A percentile compares a stretch with the other conserved stretches of the same genome.
Evolutionary conservation across 768 basidiomycete species (phyloP).

Genomic region (Rhizopogon vulgaris): DNA sequence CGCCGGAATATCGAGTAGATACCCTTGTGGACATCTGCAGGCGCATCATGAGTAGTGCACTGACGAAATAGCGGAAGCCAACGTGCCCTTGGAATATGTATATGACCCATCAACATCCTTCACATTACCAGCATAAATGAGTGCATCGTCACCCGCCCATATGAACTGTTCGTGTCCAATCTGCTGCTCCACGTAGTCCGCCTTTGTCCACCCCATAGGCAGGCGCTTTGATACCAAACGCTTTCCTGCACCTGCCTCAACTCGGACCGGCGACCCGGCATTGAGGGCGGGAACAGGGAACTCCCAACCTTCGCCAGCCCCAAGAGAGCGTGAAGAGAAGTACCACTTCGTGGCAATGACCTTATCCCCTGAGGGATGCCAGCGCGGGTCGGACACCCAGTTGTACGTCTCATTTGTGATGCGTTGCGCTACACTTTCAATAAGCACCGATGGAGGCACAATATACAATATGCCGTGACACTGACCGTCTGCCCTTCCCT

Average conservation of each 20-base stretch:
- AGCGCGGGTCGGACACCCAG: slow-evolving; percentile 63
- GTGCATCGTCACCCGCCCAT: slow-evolving; percentile 49
- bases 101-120: slow-evolving; percentile 40
- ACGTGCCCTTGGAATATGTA: slow-evolving; percentile 58
- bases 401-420: slow-evolving; percentile 74
- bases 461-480: too few species aligned
- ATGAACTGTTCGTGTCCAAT: slow-evolving; percentile 70
- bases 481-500: slow-evolving; percentile 49
- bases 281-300: slow-evolving; percentile 40
- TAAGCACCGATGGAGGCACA: slow-evolving; percentile 1
- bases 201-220: slow-evolving; percentile 54
- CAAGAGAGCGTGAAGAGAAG: slow-evolving; percentile 54
- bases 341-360: slow-evolving; percentile 79
- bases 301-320: slow-evolving; percentile 72
- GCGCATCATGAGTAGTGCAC: background rate
- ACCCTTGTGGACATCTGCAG: slow-evolving; percentile 58
- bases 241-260: slow-evolving; percentile 38
- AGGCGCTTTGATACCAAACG: slow-evolving; percentile 51
- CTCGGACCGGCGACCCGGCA: slow-evolving; percentile 12
- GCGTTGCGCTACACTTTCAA: slow-evolving; percentile 26
- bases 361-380: slow-evolving; percentile 58
- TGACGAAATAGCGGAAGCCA: background rate
- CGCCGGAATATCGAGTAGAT: slow-evolving; percentile 67
- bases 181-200: slow-evolving; percentile 61
- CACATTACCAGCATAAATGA: slow-evolving; percentile 67